Conservation (phyloP, 1,284 basidiomycete genomes). For the Heimioporus retisporus region DNA sequence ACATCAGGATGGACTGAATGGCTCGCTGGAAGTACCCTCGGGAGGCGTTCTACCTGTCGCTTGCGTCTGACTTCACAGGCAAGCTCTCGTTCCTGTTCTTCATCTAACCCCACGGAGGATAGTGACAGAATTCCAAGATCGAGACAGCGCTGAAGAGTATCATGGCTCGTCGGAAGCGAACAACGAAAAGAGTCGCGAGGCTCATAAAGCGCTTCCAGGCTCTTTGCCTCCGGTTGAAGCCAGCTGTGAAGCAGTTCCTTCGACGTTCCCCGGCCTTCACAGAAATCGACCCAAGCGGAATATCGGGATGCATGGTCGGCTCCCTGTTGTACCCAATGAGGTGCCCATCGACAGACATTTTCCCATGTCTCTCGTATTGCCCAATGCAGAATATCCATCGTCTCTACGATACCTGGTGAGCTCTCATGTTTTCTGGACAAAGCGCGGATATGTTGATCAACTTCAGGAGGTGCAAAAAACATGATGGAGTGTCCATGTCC, state of each 20-base stretch:
- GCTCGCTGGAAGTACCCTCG: too few species aligned
- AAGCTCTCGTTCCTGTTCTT: conserved; percentile 46
- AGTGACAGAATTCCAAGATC: conserved; percentile 6
- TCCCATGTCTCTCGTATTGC: conserved; percentile 36
- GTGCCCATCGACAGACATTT: too few species aligned
- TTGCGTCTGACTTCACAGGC: conserved; percentile 51
- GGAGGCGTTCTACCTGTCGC: conserved; percentile 47
- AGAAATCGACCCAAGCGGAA: conserved; percentile 41
- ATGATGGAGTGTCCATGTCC: background rate
- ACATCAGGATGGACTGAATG: background rate
- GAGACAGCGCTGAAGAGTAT: conserved; percentile 25
- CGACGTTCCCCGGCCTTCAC: background rate
- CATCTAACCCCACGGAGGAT: conserved; percentile 39
- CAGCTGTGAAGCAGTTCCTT: conserved; percentile 38
- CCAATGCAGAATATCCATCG: conserved; percentile 53
- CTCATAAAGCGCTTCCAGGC: background rate
- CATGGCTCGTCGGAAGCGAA: too few species aligned
- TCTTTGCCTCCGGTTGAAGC: too few species aligned
- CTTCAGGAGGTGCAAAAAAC: conserved; percentile 55
- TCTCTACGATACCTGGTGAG: background rate
- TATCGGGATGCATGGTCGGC: conserved; percentile 48
- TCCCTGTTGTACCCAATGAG: conserved; percentile 46
- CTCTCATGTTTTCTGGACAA: too few species aligned
- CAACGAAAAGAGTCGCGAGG: background rate
- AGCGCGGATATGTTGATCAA: conserved; percentile 50